Conservation (phyloP, 768 basidiomycete genomes). For the Rhodotorula babjevae region DNA sequence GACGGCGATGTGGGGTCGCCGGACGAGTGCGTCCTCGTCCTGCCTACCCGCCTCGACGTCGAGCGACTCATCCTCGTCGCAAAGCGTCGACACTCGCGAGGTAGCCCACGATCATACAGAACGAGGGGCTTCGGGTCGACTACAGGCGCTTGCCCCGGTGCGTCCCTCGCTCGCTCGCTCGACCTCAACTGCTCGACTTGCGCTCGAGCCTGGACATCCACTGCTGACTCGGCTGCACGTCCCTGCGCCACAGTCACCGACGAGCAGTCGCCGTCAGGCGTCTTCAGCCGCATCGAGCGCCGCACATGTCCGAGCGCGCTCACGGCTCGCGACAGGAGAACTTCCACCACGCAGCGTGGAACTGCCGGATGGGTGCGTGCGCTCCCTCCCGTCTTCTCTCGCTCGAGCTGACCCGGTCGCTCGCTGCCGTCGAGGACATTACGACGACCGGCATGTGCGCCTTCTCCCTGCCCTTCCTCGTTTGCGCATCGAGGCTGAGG, state of each 20-base stretch:
- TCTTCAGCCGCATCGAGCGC: constrained; percentile 70
- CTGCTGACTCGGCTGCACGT: too few species aligned
- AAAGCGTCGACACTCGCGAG: constrained; percentile 69
- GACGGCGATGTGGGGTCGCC: constrained; percentile 82
- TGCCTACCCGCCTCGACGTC: too few species aligned
- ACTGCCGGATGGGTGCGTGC: constrained; percentile 92
- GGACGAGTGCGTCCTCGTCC: constrained; percentile 19
- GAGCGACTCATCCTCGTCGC: neutral
- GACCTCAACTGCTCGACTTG: constrained; percentile 55
- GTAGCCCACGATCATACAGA: constrained; percentile 37
- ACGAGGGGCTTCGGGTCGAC: constrained; percentile 69
- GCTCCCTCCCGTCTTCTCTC: too few species aligned
- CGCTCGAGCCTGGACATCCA: too few species aligned
- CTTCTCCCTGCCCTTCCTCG: constrained; percentile 7
- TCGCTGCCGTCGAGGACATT: constrained; percentile 48
- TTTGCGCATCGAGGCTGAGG: too few species aligned
- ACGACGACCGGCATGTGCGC: constrained; percentile 83
- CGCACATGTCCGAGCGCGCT: constrained; percentile 58
- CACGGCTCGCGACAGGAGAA: constrained; percentile 29
- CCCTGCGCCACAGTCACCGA: constrained; percentile 90
- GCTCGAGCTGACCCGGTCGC: too few species aligned
- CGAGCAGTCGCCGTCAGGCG: constrained; percentile 90
- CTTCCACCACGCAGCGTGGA: constrained; percentile 58
- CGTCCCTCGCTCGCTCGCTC: constrained; percentile 51
- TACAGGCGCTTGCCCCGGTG: constrained; percentile 34